Conservation (phyloP, 352 stramenopile genomes). For the Phytophthora multivora region DNA sequence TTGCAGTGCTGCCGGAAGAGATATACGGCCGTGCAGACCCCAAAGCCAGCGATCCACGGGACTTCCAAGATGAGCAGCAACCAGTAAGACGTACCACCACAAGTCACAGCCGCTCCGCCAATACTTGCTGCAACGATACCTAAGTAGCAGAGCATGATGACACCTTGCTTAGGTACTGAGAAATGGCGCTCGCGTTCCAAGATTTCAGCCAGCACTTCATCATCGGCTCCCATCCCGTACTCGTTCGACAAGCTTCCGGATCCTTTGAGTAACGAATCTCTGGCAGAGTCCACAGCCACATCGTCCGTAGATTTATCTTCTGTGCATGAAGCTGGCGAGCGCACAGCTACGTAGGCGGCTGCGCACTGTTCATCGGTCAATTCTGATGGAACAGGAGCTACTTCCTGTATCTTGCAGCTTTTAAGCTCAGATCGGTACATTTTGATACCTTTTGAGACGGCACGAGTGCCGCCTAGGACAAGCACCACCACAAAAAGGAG, state of each 20-base stretch:
- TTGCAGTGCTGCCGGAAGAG: constrained; percentile 38
- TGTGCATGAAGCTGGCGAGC: constrained; percentile 11
- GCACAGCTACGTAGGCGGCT: constrained; percentile 9
- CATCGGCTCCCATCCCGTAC: constrained; percentile 2
- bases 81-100: constrained; percentile 46
- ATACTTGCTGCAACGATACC: constrained; percentile 40
- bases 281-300: background rate
- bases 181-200: constrained; percentile 40
- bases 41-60: constrained; percentile 55
- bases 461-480: constrained; percentile 30
- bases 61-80: constrained; percentile 49
- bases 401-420: constrained; percentile 27
- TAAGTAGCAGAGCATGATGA: constrained; percentile 48
- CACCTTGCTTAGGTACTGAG: constrained; percentile 38
- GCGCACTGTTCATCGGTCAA: constrained; percentile 1
- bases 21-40: constrained; percentile 21
- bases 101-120: constrained; percentile 30
- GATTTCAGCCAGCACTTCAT: constrained; percentile 22
- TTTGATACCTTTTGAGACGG: constrained; percentile 29
- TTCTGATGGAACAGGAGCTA: background rate
- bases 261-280: constrained; percentile 23
- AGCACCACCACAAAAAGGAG: constrained; percentile 57
- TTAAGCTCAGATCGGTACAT: constrained; percentile 37
- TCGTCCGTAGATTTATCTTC: constrained; percentile 8
- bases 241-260: constrained; percentile 20